Conservation (phyloP, 1,139 yeast species). For the Suhomyces coccinellae region DNA sequence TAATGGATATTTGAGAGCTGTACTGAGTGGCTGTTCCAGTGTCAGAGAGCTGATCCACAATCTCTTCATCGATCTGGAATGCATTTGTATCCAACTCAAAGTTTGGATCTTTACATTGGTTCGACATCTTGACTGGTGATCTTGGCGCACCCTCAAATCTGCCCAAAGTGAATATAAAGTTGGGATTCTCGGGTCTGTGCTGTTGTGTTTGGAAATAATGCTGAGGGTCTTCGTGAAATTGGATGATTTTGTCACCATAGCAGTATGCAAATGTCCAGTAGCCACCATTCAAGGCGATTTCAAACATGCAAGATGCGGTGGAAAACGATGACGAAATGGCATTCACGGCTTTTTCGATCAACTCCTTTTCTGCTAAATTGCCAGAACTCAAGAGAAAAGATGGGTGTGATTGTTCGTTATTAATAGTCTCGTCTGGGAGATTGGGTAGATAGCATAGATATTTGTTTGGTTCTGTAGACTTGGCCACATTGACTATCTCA, state of each 20-base stretch:
- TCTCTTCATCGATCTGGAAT: slow-evolving; percentile 24
- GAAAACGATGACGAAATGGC: slow-evolving; percentile 25
- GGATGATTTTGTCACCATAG: slow-evolving; percentile 55
- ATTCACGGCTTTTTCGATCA: slow-evolving; percentile 25
- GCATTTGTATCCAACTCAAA: slow-evolving; percentile 17
- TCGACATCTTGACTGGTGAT: slow-evolving; percentile 21
- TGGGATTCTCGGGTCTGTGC: slow-evolving; percentile 39
- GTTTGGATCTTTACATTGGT: slow-evolving; percentile 22
- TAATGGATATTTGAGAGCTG: slow-evolving; percentile 35
- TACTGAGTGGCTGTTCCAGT: slow-evolving; percentile 12
- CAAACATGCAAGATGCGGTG: slow-evolving; percentile 32
- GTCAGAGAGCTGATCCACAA: slow-evolving; percentile 19
- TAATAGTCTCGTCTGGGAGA: neutral
- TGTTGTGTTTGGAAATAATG: slow-evolving; percentile 24
- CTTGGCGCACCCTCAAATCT: slow-evolving; percentile 31
- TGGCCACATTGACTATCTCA: slow-evolving; percentile 13
- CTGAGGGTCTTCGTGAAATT: slow-evolving; percentile 49
- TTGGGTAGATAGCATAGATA: slow-evolving; percentile 18
- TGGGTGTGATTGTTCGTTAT: neutral
- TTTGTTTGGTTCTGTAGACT: slow-evolving; percentile 1
- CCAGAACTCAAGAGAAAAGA: slow-evolving; percentile 1
- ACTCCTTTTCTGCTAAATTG: slow-evolving; percentile 15
- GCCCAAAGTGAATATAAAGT: slow-evolving; percentile 48
- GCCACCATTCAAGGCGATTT: slow-evolving; percentile 39
- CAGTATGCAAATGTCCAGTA: slow-evolving; percentile 71